These are phyloP conservation scores for Trichoderma sp. DNA, from an alignment of 2,329 filamentous ascomycete genomes.

Conservation along the genomic window DNA sequence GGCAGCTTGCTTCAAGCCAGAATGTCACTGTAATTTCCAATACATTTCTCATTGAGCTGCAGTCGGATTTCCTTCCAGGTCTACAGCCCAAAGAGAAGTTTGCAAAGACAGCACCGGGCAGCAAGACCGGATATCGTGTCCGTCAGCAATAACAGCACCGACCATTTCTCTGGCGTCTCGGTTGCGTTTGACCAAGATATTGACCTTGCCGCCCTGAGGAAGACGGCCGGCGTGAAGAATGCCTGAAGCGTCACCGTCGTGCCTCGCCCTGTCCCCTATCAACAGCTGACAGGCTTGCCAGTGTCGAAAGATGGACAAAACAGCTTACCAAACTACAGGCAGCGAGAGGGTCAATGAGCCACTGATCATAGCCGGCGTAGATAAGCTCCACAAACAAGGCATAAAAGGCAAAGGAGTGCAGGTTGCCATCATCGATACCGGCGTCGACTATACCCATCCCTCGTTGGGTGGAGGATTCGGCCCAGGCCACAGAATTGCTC, in stretches of 20 bases:
- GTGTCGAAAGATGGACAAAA: not conserved
- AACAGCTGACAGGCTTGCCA: not conserved
- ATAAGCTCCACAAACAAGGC: slow-evolving; percentile 29
- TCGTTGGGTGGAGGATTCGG: slow-evolving; percentile 64
- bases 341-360: slow-evolving; percentile 4
- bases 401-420: slow-evolving; percentile 30
- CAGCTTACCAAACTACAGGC: not conserved
- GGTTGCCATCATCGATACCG: slow-evolving; percentile 29
- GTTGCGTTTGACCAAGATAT: not conserved
- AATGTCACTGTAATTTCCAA: slow-evolving; percentile 12
- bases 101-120: not conserved
- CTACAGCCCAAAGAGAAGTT: slow-evolving; percentile 13
- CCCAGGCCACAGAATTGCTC: slow-evolving; percentile 46
- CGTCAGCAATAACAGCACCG: slow-evolving; percentile 9
- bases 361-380: slow-evolving; percentile 29
- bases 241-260: not conserved
- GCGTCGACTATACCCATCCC: slow-evolving; percentile 61
- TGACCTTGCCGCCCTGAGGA: not conserved
- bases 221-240: slow-evolving; percentile 21
- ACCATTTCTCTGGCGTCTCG: slow-evolving; percentile 13
- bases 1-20: not conserved
- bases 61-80: not conserved
- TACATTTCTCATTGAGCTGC: slow-evolving; percentile 29
- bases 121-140: not conserved
- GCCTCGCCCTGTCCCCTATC: slow-evolving; percentile 1